Percentiles rank a stretch among this genome's conserved stretches.
Evolutionary conservation across 495 filamentous ascomycete species (phyloP).

Genomic region (Neurospora sp.): DNA sequence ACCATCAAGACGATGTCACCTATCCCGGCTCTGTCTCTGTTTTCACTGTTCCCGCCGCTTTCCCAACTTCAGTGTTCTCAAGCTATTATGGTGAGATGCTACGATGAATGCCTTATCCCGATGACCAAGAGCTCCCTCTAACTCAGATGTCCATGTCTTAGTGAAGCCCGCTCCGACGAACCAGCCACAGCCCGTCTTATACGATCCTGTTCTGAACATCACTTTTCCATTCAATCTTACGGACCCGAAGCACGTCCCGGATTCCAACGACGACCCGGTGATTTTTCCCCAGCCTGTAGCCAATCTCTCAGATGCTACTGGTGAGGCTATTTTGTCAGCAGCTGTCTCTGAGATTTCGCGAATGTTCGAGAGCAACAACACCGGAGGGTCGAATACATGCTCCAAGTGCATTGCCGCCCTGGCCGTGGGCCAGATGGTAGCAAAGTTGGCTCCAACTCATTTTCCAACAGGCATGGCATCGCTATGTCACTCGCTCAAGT

Average conservation of each 20-base stretch:
- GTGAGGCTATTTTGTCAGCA: constrained; percentile 31
- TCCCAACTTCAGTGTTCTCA: constrained; percentile 45
- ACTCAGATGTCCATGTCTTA: background rate
- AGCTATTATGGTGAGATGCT: constrained; percentile 32
- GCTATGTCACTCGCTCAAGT: constrained; percentile 37
- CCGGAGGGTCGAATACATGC: constrained; percentile 31
- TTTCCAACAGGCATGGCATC: constrained; percentile 42
- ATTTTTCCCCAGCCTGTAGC: constrained; percentile 34
- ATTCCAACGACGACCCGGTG: constrained; percentile 38
- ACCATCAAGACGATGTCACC: background rate
- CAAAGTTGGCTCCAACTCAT: constrained; percentile 35
- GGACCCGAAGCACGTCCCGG: constrained; percentile 42
- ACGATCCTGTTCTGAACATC: constrained; percentile 47
- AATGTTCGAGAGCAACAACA: constrained; percentile 33
- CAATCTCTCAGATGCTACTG: constrained; percentile 30
- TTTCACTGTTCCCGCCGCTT: constrained; percentile 42
- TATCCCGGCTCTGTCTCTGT: constrained; percentile 20
- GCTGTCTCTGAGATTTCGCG: constrained; percentile 32
- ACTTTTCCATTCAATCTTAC: constrained; percentile 49
- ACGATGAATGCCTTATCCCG: background rate
- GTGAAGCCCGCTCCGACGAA: constrained; percentile 41
- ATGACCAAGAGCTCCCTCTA: background rate
- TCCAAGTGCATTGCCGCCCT: constrained; percentile 44
- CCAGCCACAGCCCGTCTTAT: constrained; percentile 48
- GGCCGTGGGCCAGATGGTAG: constrained; percentile 39